Base-by-base conservation (phyloP, 306 rosid genomes). In the Trifolium pratense region DNA sequence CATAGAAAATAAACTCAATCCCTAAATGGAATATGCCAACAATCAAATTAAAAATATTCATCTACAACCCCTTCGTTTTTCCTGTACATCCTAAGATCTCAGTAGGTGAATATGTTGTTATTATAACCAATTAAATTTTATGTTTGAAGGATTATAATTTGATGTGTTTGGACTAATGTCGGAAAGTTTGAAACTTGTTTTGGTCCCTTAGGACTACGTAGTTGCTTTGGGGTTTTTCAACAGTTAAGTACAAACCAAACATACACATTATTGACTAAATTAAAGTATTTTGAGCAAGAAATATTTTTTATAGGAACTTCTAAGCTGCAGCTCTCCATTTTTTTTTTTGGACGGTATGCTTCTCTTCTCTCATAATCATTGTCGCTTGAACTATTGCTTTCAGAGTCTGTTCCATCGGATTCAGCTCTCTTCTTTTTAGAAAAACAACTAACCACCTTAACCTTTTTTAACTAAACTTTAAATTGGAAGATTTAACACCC, bases 381-480 rank as follows among this genome's bases (percentile, higher is more conserved):
- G 68, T 87, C 91, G 74, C 64, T 75, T 64, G 90, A 87, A 66
- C 77, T 86, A 70, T 87, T 84, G 75, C 84, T 88, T 63, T 91
- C 95, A 75, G 37, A 32, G 78, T 94, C 97, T 65, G 90, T 75
- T 78, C 83, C 98, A 55, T 79, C 68, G 7, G 92, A 94, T 57
- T 85, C 85, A 40, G 90, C 85, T 72, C 4, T 80, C 80, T 84
- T 91, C 71, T 88, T 89, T 78, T 43, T 17, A 5, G n/a, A 45
- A 57, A 76, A 76, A 63, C 42, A 58, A 51, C 68, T 40, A 34
- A 45, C 36, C 46, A 21, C 39, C 68, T 76, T 29, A 15, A 42
- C 25, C 68, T 57, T 55, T 36, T 17, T 25, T 75, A 55, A 52
- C 66, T 21, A 14, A 34, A 52, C 9, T 61, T 65, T 23, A 45